These are phyloP conservation scores for Termitomyces heimii DNA, from an alignment of 768 basidiomycete species.

Conservation along the genomic window DNA sequence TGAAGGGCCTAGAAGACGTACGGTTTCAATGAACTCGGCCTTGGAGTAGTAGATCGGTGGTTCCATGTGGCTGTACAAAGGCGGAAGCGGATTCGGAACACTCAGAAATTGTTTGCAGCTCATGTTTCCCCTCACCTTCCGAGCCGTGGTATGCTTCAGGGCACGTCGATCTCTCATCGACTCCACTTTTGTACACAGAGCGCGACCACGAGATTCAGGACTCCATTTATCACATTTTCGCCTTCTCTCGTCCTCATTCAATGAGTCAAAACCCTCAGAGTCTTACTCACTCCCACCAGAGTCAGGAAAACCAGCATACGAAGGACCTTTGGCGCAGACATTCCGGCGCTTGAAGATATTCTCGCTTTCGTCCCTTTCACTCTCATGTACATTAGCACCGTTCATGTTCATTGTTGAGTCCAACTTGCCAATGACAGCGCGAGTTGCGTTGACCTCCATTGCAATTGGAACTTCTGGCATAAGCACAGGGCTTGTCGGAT, in stretches of 20 bases:
- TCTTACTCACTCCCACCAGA: not conserved
- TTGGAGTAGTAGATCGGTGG: constrained; percentile 74
- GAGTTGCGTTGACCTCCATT: constrained; percentile 59
- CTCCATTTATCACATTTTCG: constrained; percentile 2
- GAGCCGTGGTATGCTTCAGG: constrained; percentile 4
- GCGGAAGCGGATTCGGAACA: constrained; percentile 4
- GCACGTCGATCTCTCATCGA: constrained; percentile 1
- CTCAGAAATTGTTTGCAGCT: not conserved
- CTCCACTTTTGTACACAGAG: not conserved
- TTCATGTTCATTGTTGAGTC: constrained; percentile 82
- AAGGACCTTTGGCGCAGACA: constrained; percentile 65
- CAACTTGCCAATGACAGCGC: constrained; percentile 62
- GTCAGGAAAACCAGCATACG: constrained; percentile 40
- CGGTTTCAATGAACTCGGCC: constrained; percentile 86
- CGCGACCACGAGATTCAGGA: not conserved
- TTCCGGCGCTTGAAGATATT: constrained; percentile 80
- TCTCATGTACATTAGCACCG: constrained; percentile 65
- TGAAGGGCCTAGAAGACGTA: constrained; percentile 23
- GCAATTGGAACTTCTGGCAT: constrained; percentile 69
- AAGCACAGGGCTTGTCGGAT: constrained; percentile 69
- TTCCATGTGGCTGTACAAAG: constrained; percentile 42
- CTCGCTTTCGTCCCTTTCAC: constrained; percentile 70
- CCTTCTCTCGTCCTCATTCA: constrained; percentile 5
- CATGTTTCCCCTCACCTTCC: constrained; percentile 11
- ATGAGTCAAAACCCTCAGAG: constrained; percentile 5